Base-by-base conservation (phyloP, 257 asterid genomes). In the Vinca minor region DNA sequence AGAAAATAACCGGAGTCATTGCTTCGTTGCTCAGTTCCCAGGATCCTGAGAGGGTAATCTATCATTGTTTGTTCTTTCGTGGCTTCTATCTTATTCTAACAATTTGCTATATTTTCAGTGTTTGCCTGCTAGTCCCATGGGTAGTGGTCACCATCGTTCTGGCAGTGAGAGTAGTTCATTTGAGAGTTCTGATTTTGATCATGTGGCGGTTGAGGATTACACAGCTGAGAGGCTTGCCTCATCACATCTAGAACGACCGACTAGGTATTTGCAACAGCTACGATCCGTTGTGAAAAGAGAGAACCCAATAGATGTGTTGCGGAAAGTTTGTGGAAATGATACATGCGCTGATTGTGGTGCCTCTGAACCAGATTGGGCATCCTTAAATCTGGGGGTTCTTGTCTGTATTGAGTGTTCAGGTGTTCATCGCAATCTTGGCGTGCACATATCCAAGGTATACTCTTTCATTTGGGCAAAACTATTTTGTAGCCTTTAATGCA, bases 351-450 rank as follows among this genome's bases (percentile, higher is more conserved):
- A 94, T 76, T 94, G 99, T 78, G 95, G 97, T 78, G 91, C 99
- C 38, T 54, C 83, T 28, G 99, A 90, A 66, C 99, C 99, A 13
- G 99, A 94, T 73, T 94, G 99, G 99, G 96, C 99, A 59, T 89
- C 99, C 53, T 76, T 94, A 74, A 94, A 94, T 86, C 79, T 94
- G 15, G 99, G 97, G 4, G 94, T 94, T 71, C 97, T 94, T 65
- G 87, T 90, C 71, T 94, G 99, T 81, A 94, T 94, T 13, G 99
- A 94, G 73, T 94, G 99, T 83, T 94, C 99, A 1, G 99, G 99
- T 25, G 99, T 94, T 72, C 99, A 94, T 74, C 96, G 99, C 56
- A 94, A 94, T 74, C 96, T 94, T 67, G 99, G 99, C 32, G 99
- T 90, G 72, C 99, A 94, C 81, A 84, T 94, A 79, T 94, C 99